Evolutionary conservation across 768 basidiomycete species (phyloP).

Genomic region (Lactarius psammicola): DNA sequence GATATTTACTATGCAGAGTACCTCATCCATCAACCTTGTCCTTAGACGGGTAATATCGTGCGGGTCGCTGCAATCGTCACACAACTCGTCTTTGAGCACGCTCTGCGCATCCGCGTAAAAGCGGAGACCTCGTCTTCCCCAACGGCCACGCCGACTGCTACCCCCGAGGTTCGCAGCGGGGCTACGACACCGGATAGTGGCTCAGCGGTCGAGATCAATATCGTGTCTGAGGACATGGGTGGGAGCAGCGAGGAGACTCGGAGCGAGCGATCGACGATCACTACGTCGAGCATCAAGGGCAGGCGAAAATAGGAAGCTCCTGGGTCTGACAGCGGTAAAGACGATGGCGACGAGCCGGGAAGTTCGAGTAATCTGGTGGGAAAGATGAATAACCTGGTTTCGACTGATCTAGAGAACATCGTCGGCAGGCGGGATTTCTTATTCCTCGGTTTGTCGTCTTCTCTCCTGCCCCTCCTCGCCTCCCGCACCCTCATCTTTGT

Average conservation of each 20-base stretch:
- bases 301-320: constrained; percentile 16
- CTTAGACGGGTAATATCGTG: constrained; percentile 40
- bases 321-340: constrained; percentile 8
- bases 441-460: constrained; percentile 16
- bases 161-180: constrained; percentile 30
- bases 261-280: constrained; percentile 23
- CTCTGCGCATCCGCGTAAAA: constrained; percentile 52
- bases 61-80: constrained; percentile 48
- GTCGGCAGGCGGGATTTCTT: constrained; percentile 34
- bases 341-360: neutral
- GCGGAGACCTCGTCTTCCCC: constrained; percentile 36
- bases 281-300: constrained; percentile 27
- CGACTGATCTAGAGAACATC: constrained; percentile 52
- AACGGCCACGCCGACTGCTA: constrained; percentile 25
- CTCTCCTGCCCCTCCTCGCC: neutral
- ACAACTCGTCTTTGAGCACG: constrained; percentile 55
- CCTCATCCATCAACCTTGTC: neutral
- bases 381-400: constrained; percentile 74
- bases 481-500: neutral
- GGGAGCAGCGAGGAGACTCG: constrained; percentile 26
- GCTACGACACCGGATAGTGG: constrained; percentile 30
- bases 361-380: constrained; percentile 55
- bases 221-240: constrained; percentile 3
- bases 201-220: constrained; percentile 27
- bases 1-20: neutral